These are phyloP conservation scores for Guadua angustifolia DNA, from an alignment of 176 grass and related monocot genomes.

Conservation along the genomic window DNA sequence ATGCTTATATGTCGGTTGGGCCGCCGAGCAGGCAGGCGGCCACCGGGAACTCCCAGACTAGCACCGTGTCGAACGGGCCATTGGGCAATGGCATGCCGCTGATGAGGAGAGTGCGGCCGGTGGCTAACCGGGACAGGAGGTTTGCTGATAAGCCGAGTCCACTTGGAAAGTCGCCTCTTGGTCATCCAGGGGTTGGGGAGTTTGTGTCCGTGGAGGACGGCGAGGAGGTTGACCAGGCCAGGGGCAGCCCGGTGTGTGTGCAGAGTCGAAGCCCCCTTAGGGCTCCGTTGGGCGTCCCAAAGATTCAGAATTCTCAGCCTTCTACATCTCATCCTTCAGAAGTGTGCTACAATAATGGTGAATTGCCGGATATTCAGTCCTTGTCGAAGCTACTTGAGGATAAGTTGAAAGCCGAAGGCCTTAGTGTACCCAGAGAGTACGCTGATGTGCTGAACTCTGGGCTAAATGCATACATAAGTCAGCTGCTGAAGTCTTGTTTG, in stretches of 20 bases:
- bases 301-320: constrained; percentile 43
- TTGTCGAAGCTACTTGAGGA: constrained; percentile 53
- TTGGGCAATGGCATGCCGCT: constrained; percentile 31
- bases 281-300: constrained; percentile 56
- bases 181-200: constrained; percentile 43
- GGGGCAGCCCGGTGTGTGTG: constrained; percentile 55
- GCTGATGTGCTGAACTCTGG: constrained; percentile 72
- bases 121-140: constrained; percentile 40
- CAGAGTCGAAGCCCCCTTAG: constrained; percentile 76
- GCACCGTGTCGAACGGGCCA: constrained; percentile 50
- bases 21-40: constrained; percentile 53
- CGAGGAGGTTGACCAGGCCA: constrained; percentile 78
- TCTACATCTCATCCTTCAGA: constrained; percentile 42
- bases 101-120: constrained; percentile 20
- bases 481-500: constrained; percentile 61
- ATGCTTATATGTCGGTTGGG: constrained; percentile 38
- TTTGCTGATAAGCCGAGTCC: constrained; percentile 59
- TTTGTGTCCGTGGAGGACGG: constrained; percentile 74
- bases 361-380: constrained; percentile 63
- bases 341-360: constrained; percentile 51
- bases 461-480: constrained; percentile 59
- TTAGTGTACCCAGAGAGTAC: constrained; percentile 49
- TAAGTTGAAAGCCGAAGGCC: constrained; percentile 60
- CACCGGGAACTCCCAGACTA: constrained; percentile 67
- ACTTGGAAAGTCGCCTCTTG: constrained; percentile 63